phyloP scores from a whole-genome alignment of 352 stramenopile genomes.

The Globisporangium yorkense region DNA sequence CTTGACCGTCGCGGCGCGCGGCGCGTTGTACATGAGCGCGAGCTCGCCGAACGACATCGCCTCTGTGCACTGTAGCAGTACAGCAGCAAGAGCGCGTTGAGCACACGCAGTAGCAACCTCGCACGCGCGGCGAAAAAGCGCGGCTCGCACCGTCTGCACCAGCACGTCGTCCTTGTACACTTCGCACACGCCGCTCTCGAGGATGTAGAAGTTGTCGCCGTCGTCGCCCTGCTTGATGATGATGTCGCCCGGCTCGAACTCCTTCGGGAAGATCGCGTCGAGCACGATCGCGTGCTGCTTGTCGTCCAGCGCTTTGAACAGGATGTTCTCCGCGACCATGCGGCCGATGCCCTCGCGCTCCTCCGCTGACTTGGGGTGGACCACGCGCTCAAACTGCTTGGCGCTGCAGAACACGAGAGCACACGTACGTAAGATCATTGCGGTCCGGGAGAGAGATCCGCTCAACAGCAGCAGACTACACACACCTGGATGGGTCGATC shows the following conservation, averaged over 20 bases:
- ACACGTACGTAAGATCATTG: background rate
- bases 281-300: slow-evolving; percentile 85
- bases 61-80: slow-evolving; percentile 50
- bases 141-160: slow-evolving; percentile 54
- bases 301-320: slow-evolving; percentile 88
- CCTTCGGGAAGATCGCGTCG: slow-evolving; percentile 83
- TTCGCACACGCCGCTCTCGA: slow-evolving; percentile 90
- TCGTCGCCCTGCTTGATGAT: slow-evolving; percentile 90
- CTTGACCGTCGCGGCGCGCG: slow-evolving; percentile 93
- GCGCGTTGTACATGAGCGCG: slow-evolving; percentile 96
- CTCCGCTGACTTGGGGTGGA: slow-evolving; percentile 80
- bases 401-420: slow-evolving; percentile 25
- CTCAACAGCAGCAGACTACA: too few relatives aligned
- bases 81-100: background rate
- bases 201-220: slow-evolving; percentile 94
- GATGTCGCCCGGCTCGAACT: slow-evolving; percentile 67
- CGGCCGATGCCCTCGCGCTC: slow-evolving; percentile 68
- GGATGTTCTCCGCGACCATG: slow-evolving; percentile 86
- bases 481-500: slow-evolving; percentile 70
- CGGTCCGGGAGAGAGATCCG: too few relatives aligned
- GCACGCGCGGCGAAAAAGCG: background rate
- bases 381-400: slow-evolving; percentile 74
- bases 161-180: slow-evolving; percentile 88
- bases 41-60: slow-evolving; percentile 95
- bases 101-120: background rate